phyloP scores from a whole-genome alignment of 148 eudicot genomes.

The Camellia japonica region DNA sequence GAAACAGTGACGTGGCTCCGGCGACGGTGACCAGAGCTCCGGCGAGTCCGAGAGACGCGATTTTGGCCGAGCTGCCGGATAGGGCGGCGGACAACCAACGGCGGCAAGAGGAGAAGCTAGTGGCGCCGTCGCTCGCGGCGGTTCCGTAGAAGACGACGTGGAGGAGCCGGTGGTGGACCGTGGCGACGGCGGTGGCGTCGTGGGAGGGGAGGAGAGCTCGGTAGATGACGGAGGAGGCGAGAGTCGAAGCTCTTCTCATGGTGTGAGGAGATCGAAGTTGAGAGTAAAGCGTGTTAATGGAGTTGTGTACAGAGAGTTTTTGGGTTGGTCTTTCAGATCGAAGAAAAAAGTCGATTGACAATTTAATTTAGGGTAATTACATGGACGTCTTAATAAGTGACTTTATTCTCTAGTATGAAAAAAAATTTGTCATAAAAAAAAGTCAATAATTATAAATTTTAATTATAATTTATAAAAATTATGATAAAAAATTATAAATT shows the following conservation, averaged over 20 bases:
- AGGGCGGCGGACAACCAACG: conserved; percentile 9
- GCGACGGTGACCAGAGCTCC: conserved; percentile 26
- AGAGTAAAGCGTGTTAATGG: too few species aligned
- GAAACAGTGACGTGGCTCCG: conserved; percentile 21
- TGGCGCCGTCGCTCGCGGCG: not conserved
- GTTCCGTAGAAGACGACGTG: conserved; percentile 22
- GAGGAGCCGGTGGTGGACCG: conserved; percentile 4
- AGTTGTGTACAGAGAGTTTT: too few species aligned
- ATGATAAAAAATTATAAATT: too few species aligned
- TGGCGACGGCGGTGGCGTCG: conserved; percentile 4
- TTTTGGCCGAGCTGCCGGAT: not conserved
- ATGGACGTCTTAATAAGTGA: too few species aligned
- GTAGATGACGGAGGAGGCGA: conserved; percentile 16
- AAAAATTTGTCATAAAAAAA: too few species aligned
- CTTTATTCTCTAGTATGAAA: too few species aligned
- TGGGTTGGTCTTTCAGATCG: too few species aligned
- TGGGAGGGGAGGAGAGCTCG: conserved; percentile 18
- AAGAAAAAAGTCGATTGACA: too few species aligned
- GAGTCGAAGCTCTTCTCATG: conserved; percentile 34
- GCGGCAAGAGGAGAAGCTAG: conserved; percentile 3
- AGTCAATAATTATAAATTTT: too few species aligned
- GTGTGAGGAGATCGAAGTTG: not conserved
- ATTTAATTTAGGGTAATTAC: too few species aligned
- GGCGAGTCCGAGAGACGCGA: conserved; percentile 25
- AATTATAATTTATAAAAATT: too few species aligned